Evolutionary conservation across 805 yeast genomes (phyloP).

Genomic region (Monosporozyma solicola): DNA sequence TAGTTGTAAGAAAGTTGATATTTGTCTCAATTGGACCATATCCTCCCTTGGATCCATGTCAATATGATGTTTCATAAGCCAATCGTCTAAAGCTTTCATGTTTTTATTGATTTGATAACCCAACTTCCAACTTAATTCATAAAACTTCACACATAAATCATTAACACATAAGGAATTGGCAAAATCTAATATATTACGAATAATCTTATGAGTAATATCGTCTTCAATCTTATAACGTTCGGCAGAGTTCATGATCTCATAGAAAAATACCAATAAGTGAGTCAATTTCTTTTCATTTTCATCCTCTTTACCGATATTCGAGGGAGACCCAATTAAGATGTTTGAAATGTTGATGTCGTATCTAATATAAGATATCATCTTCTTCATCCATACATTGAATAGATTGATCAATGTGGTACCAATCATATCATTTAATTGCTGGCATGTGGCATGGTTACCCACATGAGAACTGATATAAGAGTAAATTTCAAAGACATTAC

Average conservation of each 20-base stretch:
- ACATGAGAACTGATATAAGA: background rate
- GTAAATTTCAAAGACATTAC: conserved; percentile 1
- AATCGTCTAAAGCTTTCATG: conserved; percentile 2
- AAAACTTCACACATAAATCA: conserved; percentile 8
- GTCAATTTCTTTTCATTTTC: conserved; percentile 72
- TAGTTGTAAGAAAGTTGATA: conserved; percentile 9
- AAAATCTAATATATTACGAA: conserved; percentile 2
- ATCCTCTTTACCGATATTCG: background rate
- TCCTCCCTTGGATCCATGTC: background rate
- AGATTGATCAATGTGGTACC: background rate
- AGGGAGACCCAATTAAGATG: conserved; percentile 6
- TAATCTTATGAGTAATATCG: conserved; percentile 24
- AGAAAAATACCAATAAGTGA: conserved; percentile 79
- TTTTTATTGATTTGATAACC: conserved; percentile 6
- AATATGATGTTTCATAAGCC: conserved; percentile 6
- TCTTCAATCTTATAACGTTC: conserved; percentile 76
- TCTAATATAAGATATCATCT: conserved; percentile 2
- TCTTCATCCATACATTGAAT: conserved; percentile 8
- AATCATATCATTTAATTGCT: background rate
- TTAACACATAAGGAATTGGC: conserved; percentile 8
- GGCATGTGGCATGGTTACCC: background rate
- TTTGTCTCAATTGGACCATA: conserved; percentile 6
- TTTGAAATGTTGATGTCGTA: conserved; percentile 6
- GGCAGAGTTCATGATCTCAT: conserved; percentile 83
- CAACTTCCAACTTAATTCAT: conserved; percentile 8